These are phyloP conservation scores for Strobilomyces confusus DNA, from an alignment of 768 basidiomycete genomes.

Conservation along the genomic window DNA sequence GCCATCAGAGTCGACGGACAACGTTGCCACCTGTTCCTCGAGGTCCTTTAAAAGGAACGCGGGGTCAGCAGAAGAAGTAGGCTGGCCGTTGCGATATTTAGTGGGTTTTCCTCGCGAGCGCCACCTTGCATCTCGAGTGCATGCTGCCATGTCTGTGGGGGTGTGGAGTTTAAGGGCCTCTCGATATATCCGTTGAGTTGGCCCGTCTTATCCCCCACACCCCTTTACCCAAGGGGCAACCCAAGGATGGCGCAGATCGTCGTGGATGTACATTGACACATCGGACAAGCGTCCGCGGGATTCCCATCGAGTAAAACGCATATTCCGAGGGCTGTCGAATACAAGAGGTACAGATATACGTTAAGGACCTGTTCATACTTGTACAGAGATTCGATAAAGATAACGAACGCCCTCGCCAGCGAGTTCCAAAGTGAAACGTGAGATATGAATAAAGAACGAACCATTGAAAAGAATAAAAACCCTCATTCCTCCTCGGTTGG, in stretches of 20 bases:
- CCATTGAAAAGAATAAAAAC: background rate
- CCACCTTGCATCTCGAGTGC: conserved; percentile 5
- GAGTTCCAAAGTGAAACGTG: conserved; percentile 6
- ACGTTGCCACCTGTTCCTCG: conserved; percentile 13
- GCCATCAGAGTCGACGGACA: conserved; percentile 9
- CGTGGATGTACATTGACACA: background rate
- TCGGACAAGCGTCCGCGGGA: background rate
- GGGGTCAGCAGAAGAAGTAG: background rate
- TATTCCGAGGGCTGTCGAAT: background rate
- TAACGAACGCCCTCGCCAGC: conserved; percentile 24
- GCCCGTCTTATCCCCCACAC: background rate
- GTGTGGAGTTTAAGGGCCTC: background rate
- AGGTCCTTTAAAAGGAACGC: conserved; percentile 25
- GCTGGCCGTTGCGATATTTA: background rate
- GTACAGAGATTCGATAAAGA: conserved; percentile 24
- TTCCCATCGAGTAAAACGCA: background rate
- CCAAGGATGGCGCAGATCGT: conserved; percentile 12
- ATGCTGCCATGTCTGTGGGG: conserved; percentile 17
- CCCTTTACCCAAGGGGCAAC: too few relatives aligned
- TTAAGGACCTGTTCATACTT: background rate
- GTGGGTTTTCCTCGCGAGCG: conserved; percentile 12
- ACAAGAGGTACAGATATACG: conserved; percentile 1
- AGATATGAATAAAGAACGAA: background rate
- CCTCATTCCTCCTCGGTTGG: conserved; percentile 25
- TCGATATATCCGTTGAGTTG: background rate